Evolutionary conservation across 495 filamentous ascomycete species (phyloP), one percentile per base, ranked within the genome.

Genomic region (Talaromyces trachyspermus): DNA sequence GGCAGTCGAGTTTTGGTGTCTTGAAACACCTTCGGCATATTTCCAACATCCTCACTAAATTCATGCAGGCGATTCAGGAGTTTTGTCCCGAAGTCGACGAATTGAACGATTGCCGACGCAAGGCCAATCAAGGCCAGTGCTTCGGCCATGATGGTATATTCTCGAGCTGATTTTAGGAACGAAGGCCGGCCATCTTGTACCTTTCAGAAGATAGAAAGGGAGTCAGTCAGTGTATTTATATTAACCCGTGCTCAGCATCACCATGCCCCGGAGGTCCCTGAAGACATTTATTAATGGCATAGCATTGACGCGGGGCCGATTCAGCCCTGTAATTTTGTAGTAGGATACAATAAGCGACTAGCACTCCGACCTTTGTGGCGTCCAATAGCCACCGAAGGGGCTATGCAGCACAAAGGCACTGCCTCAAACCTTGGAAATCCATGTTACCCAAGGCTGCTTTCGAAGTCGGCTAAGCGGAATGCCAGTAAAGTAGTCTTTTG

Each of bases 1-100:
- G 63, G 65, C 14, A 68, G 35, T 43, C 60, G 50, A 27, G 51
- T 49, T 23, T 53, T 53, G 37, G 64, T 59, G 47, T 66, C 50
- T 9, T 44, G 49, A 41, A 66, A 60, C n/a, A 52, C 46, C 25
- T 54, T 54, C 5, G 63, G 64, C 12, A 63, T 35, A 2, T 61
- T 50, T 14, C 45, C 43, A 15, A 55, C 48, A 20, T 49, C 52
- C 5, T 45, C 48, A 9, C 51, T 46, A 43, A 55, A 59, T 32
- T 69, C 62, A 19, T 66, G 37, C 8, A 69, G 53, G 14, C 65
- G 55, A 30, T 39, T 29, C 12, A 62, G 33, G 11, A 64, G 39
- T 23, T 55, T 68, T 18, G 51, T 47, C 23, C 61, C 61, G 38
- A 66, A 68, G 29, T 60, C 58, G 42, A 64, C 54, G 14, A 70